Evolutionary conservation across 106 monocot species (phyloP).

Genomic region (Phalaenopsis aphrodite): DNA sequence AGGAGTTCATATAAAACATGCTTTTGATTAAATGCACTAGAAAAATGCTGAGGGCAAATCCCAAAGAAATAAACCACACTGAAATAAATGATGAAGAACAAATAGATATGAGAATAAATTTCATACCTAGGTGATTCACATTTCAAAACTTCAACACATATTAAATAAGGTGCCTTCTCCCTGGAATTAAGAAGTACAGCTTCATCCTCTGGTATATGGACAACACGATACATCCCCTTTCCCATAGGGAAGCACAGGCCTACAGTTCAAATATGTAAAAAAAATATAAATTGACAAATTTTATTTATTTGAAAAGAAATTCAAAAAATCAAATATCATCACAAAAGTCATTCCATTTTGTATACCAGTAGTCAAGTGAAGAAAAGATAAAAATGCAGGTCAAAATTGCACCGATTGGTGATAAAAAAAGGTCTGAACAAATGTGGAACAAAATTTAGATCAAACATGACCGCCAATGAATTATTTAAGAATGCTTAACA

Average conservation of each 20-base stretch:
- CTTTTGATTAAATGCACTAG: not conserved
- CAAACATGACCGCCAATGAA: not conserved
- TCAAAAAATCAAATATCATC: slow-evolving; percentile 1
- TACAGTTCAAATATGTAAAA: slow-evolving; percentile 13
- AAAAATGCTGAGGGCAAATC: not conserved
- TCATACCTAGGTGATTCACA: slow-evolving; percentile 77
- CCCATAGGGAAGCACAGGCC: slow-evolving; percentile 99
- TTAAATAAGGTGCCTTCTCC: slow-evolving; percentile 96
- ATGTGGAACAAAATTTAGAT: not conserved
- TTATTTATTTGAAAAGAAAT: not conserved
- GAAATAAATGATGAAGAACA: not conserved
- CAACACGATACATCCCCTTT: slow-evolving; percentile 88
- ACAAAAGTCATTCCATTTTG: not conserved
- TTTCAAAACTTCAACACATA: slow-evolving; percentile 97
- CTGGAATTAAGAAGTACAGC: slow-evolving; percentile 93
- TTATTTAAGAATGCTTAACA: not conserved
- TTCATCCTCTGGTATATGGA: slow-evolving; percentile 95
- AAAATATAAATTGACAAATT: not conserved
- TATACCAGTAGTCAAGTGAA: not conserved
- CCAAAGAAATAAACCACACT: not conserved
- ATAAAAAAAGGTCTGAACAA: not conserved
- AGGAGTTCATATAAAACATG: not conserved
- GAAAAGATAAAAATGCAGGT: not conserved
- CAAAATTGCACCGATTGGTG: not conserved
- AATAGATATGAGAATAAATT: not conserved